Percentiles rank a stretch among this genome's conserved stretches.
These are phyloP conservation scores for Hansenula sp. DNA, from an alignment of 1,139 yeast species.

Conservation along the genomic window DNA sequence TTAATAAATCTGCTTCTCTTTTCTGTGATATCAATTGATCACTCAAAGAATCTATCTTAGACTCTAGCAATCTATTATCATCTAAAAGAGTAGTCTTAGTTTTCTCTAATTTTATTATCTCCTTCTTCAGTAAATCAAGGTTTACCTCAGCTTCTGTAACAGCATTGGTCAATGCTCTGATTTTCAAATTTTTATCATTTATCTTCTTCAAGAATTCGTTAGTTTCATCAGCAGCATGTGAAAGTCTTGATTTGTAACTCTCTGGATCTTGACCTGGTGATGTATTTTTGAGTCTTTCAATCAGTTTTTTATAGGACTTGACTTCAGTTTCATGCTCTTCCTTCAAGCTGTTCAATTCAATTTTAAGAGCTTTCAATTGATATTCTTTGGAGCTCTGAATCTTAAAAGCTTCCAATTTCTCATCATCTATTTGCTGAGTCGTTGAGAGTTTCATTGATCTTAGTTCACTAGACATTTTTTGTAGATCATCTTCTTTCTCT, in stretches of 20 bases:
- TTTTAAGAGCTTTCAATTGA: constrained; percentile 31
- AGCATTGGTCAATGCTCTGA: constrained; percentile 14
- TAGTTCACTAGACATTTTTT: constrained; percentile 27
- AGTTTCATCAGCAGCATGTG: constrained; percentile 6
- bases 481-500: constrained; percentile 33
- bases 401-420: constrained; percentile 30
- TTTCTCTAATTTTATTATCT: constrained; percentile 18
- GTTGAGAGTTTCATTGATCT: constrained; percentile 15
- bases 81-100: constrained; percentile 10
- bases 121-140: constrained; percentile 18
- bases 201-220: constrained; percentile 20
- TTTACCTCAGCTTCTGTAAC: constrained; percentile 12
- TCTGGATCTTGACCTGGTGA: not conserved
- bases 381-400: constrained; percentile 32
- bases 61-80: constrained; percentile 17
- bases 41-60: constrained; percentile 16
- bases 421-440: constrained; percentile 29
- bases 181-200: constrained; percentile 23
- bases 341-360: constrained; percentile 33
- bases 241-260: not conserved
- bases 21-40: constrained; percentile 21
- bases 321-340: constrained; percentile 28
- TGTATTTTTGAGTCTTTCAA: constrained; percentile 15
- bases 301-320: constrained; percentile 24
- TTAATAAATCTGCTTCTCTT: constrained; percentile 3